Evolutionary conservation across 179 eudicot species (phyloP), one percentile per base, ranked within the genome.

Genomic region (Beta corolliflora): DNA sequence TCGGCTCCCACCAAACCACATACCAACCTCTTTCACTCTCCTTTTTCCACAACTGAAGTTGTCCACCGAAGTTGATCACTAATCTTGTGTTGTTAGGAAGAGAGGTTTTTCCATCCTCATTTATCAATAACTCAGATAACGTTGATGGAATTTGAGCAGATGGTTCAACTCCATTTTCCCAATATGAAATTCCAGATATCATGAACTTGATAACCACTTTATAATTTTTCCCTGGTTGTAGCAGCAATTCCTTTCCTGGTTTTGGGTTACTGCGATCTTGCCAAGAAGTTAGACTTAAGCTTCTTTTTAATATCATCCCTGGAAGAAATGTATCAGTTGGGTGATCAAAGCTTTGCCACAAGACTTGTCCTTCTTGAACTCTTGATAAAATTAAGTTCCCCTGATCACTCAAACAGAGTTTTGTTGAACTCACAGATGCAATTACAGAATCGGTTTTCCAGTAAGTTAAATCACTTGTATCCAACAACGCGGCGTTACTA

Each of bases 321-420:
- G 87, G 79, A 81, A 84, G 87, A 74, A 81, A 67, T 3, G 87
- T 84, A 53, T 84, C 84, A 15, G 79, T 73, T n/a, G 82, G 87
- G 45, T 81, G 23, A 66, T 73, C 52, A 69, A 81, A 81, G 73
- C 82, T 84, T 65, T 77, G 81, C 87, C 87, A 84, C 1, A 44
- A 31, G n/a, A 29, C 16, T 2, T 41, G 18, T 13, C 12, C n/a
- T 54, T 66, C 53, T 46, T 45, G 45, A 31, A 8, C 44, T 10
- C 66, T 56, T 55, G 66, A 56, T 44, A 84, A 68, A 13, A 65
- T 15, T 72, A 81, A 69, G 77, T 84, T 73, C 23, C 87, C 87
- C 25, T 9, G 8, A 74, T 84, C 84, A 60, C 7, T 7, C 14
- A 83, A 67, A 77, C 80, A 60, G 3, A 82, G 72, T 60, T 8